phyloP scores from a whole-genome alignment of 495 filamentous ascomycete genomes.

The Lophiostoma macrostomum region DNA sequence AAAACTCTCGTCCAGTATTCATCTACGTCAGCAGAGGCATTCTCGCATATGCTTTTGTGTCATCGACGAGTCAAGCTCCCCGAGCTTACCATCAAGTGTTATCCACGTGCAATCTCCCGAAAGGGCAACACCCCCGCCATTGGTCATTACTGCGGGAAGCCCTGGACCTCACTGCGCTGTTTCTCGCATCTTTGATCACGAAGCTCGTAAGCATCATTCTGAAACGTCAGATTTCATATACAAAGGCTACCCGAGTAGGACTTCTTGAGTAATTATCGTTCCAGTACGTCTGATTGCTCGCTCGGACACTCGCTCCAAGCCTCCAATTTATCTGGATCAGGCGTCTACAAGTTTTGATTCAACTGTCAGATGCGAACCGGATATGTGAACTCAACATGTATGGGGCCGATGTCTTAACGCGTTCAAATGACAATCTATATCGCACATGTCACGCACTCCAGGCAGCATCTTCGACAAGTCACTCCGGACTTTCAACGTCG shows the following conservation, averaged over 20 bases:
- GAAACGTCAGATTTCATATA: constrained; percentile 13
- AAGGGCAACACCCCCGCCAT: constrained; percentile 4
- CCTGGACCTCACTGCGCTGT: constrained; percentile 16
- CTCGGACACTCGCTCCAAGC: constrained; percentile 6
- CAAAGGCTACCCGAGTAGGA: background rate
- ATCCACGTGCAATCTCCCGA: constrained; percentile 11
- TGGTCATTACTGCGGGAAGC: constrained; percentile 13
- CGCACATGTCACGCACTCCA: too few relatives aligned
- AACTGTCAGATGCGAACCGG: too few relatives aligned
- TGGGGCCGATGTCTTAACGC: too few relatives aligned
- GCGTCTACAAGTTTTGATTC: background rate
- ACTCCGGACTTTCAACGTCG: too few relatives aligned
- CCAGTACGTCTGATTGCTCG: constrained; percentile 18
- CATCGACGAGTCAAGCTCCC: constrained; percentile 15
- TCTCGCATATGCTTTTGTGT: constrained; percentile 3
- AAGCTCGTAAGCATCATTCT: constrained; percentile 8
- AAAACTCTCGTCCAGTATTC: too few relatives aligned
- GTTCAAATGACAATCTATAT: too few relatives aligned
- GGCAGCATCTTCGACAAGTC: too few relatives aligned
- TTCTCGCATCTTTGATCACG: constrained; percentile 14
- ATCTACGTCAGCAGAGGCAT: too few relatives aligned
- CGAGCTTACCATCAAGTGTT: constrained; percentile 14
- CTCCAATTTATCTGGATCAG: constrained; percentile 28
- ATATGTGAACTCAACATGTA: too few relatives aligned
- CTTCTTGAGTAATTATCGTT: constrained; percentile 5